Evolutionary conservation across 768 basidiomycete genomes (phyloP).

Genomic region (Suillus subluteus): DNA sequence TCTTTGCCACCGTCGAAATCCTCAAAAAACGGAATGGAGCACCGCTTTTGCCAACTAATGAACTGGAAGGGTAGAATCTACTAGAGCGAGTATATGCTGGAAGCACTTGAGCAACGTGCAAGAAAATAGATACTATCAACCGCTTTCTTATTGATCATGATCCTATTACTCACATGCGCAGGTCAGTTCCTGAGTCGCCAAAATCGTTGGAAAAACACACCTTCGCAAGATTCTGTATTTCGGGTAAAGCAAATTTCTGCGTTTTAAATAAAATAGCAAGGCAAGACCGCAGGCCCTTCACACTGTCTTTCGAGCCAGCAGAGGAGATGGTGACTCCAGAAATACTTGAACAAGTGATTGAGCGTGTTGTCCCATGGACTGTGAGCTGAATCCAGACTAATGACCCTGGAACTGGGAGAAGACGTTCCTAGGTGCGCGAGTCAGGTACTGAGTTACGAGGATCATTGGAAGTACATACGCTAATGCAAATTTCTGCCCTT

Average conservation of each 20-base stretch:
- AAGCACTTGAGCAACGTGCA: not conserved
- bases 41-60: not conserved
- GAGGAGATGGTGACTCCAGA: not conserved
- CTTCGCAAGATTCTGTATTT: not conserved
- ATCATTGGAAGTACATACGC: too few relatives aligned
- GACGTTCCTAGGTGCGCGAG: too few relatives aligned
- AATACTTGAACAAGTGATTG: not conserved
- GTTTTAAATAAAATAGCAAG: not conserved
- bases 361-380: not conserved
- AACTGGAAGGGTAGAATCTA: not conserved
- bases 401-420: too few relatives aligned
- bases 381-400: not conserved
- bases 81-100: not conserved
- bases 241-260: not conserved
- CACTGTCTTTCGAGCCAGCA: conserved; percentile 4
- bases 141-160: not conserved
- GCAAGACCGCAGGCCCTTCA: not conserved
- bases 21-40: not conserved
- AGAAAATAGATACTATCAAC: not conserved
- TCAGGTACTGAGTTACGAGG: too few relatives aligned
- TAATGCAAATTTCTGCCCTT: too few relatives aligned
- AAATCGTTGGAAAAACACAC: not conserved
- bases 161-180: not conserved
- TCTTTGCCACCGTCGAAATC: not conserved
- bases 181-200: not conserved